phyloP scores from a whole-genome alignment of 2,329 filamentous ascomycete genomes.

The Hymenoscyphus occultus region DNA sequence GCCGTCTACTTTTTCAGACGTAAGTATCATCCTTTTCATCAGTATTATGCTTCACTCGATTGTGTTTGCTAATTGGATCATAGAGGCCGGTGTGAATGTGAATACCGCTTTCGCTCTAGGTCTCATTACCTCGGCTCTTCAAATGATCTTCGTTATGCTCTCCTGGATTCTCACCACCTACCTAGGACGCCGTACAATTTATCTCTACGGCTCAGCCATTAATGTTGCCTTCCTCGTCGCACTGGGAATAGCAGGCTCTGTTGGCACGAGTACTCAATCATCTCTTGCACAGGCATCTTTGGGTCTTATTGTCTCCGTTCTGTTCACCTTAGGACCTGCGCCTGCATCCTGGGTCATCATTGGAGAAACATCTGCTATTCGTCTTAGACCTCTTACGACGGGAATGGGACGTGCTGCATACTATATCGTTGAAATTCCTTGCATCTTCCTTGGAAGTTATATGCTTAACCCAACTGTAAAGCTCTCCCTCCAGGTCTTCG shows the following conservation, averaged over 20 bases:
- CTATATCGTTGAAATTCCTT: constrained; percentile 64
- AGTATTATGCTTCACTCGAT: constrained; percentile 1
- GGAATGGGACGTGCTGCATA: constrained; percentile 62
- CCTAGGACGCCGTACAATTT: constrained; percentile 61
- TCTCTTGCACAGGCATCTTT: constrained; percentile 57
- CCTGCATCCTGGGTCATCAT: constrained; percentile 67
- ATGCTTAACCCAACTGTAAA: constrained; percentile 56
- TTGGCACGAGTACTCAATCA: constrained; percentile 41
- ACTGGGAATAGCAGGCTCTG: constrained; percentile 58
- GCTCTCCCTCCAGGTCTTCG: constrained; percentile 6
- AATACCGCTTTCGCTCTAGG: constrained; percentile 58
- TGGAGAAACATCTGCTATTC: constrained; percentile 62
- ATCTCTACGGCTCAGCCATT: constrained; percentile 56
- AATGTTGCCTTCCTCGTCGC: constrained; percentile 53
- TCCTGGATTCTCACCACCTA: constrained; percentile 66
- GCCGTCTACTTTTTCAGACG: constrained; percentile 57
- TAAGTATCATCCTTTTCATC: constrained; percentile 20
- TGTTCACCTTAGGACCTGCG: constrained; percentile 60
- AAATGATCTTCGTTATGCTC: constrained; percentile 60
- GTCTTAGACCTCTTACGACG: constrained; percentile 62
- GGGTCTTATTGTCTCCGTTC: constrained; percentile 62
- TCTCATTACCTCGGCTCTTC: constrained; percentile 63
- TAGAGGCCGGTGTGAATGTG: constrained; percentile 57
- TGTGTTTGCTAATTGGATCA: constrained; percentile 30
- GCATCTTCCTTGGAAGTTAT: constrained; percentile 59